Conservation (phyloP, 106 monocot genomes). For the Dendrobium huoshanense region DNA sequence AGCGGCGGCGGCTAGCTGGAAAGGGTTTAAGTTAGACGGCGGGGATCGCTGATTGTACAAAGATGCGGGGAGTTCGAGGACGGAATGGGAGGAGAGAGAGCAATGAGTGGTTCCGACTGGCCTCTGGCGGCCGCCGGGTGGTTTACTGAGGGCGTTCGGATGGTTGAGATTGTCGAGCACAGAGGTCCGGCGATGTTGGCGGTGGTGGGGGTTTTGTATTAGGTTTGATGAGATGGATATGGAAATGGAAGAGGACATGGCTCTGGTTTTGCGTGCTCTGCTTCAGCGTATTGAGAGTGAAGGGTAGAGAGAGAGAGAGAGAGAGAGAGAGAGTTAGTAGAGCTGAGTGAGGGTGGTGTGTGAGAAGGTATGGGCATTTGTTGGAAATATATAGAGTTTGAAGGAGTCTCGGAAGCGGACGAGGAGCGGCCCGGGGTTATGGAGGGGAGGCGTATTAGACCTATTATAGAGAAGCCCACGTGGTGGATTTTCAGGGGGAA, state of each 20-base stretch:
- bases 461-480: neutral
- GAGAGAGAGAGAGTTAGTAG: neutral
- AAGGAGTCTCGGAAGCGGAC: neutral
- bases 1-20: neutral
- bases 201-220: neutral
- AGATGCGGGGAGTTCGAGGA: neutral
- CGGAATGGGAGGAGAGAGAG: neutral
- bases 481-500: neutral
- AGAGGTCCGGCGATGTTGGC: neutral
- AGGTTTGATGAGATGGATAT: neutral
- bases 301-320: neutral
- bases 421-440: neutral
- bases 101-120: neutral
- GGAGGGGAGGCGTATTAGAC: slow-evolving; percentile 2
- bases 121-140: neutral
- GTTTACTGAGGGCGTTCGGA: neutral
- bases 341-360: too few species aligned
- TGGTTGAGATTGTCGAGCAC: neutral
- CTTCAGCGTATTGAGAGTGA: neutral
- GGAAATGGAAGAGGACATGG: neutral
- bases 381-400: neutral
- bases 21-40: neutral
- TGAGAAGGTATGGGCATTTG: neutral
- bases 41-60: neutral
- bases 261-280: neutral